These are phyloP conservation scores for Clarireedia homoeocarpa DNA, from an alignment of 2,329 filamentous ascomycete genomes.

Conservation along the genomic window DNA sequence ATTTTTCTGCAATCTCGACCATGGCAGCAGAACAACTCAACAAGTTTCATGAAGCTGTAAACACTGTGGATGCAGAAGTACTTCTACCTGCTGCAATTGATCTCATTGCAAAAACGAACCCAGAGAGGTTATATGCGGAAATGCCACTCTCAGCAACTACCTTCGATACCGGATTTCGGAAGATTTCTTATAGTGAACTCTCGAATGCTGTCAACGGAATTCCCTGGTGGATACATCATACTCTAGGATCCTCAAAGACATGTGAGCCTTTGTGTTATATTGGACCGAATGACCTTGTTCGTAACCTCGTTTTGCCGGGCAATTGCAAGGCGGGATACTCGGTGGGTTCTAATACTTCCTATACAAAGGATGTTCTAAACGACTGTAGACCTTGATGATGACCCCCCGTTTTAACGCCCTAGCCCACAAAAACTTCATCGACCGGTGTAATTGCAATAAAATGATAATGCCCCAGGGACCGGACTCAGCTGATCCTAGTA, in stretches of 20 bases:
- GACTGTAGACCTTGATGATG: background rate
- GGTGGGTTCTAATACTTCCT: background rate
- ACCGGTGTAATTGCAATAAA: background rate
- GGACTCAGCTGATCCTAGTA: background rate
- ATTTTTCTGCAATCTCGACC: background rate
- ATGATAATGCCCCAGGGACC: background rate
- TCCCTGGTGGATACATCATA: background rate
- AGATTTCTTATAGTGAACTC: background rate
- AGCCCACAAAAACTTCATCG: background rate
- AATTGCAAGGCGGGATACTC: background rate
- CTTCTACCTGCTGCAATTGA: background rate
- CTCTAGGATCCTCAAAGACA: background rate
- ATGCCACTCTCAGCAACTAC: background rate
- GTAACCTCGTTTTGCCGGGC: background rate
- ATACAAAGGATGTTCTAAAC: background rate
- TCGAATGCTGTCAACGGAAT: background rate
- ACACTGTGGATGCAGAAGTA: background rate
- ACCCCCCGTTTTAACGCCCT: background rate
- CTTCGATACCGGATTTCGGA: background rate
- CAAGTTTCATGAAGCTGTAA: background rate
- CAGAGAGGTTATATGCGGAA: background rate
- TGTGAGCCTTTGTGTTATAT: background rate
- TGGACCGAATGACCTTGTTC: background rate
- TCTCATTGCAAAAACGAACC: background rate
- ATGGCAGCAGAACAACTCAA: background rate